Percentiles rank a stretch among this genome's conserved stretches.
phyloP scores from a whole-genome alignment of 768 basidiomycete species.

The Inosperma sp. region DNA sequence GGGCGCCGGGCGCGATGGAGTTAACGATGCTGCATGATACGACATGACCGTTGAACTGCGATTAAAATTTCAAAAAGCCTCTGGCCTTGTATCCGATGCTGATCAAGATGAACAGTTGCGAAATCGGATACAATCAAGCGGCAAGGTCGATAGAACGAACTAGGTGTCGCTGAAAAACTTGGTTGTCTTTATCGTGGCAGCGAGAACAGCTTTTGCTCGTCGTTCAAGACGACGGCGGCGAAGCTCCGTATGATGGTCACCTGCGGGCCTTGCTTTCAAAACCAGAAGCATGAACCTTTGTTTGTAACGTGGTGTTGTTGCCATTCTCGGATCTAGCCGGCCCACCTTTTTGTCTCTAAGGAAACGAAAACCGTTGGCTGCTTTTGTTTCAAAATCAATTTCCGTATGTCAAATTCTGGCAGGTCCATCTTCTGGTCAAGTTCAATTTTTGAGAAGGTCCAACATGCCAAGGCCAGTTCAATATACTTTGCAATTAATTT shows the following conservation, averaged over 20 bases:
- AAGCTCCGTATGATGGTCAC: not conserved
- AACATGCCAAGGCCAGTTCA: no score
- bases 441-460: no score
- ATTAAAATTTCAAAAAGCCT: not conserved
- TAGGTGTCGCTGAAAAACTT: no score
- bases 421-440: no score
- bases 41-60: slow-evolving; percentile 5
- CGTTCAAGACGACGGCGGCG: no score
- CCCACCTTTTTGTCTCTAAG: slow-evolving; percentile 16
- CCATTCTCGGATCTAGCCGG: slow-evolving; percentile 18
- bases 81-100: not conserved
- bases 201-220: no score
- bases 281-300: slow-evolving; percentile 4
- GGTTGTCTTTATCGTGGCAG: no score
- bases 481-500: no score
- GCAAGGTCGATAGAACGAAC: slow-evolving; percentile 9
- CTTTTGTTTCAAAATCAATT: not conserved
- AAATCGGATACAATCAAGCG: slow-evolving; percentile 5
- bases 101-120: not conserved
- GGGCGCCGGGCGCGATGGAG: slow-evolving; percentile 75
- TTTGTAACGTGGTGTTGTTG: slow-evolving; percentile 10
- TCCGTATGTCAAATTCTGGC: no score
- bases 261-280: slow-evolving; percentile 7
- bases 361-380: slow-evolving; percentile 9
- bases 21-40: slow-evolving; percentile 48